Conservation (phyloP, 2,329 filamentous ascomycete genomes). For the Xenosphaeropsis pyriputrescens region DNA sequence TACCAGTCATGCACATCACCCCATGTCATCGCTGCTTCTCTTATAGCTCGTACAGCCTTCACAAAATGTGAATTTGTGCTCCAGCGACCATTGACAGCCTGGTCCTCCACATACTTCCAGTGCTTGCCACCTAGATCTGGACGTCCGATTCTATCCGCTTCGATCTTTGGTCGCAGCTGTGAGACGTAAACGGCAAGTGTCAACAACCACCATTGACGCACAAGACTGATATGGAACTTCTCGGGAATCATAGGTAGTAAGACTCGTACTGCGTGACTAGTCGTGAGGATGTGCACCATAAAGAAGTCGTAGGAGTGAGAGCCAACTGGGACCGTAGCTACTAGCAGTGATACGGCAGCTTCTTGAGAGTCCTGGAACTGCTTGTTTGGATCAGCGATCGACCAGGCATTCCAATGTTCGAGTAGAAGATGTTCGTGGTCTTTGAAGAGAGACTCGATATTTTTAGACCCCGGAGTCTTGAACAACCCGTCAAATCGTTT, state of each 20-base stretch:
- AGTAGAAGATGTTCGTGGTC: slow-evolving; percentile 56
- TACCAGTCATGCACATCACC: slow-evolving; percentile 53
- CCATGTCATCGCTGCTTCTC: slow-evolving; percentile 61
- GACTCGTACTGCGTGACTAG: slow-evolving; percentile 78
- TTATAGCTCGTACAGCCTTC: slow-evolving; percentile 69
- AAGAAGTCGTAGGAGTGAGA: slow-evolving; percentile 69
- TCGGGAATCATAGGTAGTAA: slow-evolving; percentile 64
- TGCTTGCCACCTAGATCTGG: slow-evolving; percentile 47
- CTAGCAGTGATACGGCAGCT: slow-evolving; percentile 43
- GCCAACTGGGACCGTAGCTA: slow-evolving; percentile 41
- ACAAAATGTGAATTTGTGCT: slow-evolving; percentile 71
- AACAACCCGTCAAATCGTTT: slow-evolving; percentile 55
- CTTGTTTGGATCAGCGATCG: slow-evolving; percentile 49
- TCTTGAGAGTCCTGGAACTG: slow-evolving; percentile 63
- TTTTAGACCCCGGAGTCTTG: slow-evolving; percentile 37
- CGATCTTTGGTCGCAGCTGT: slow-evolving; percentile 57
- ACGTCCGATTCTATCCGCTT: slow-evolving; percentile 44
- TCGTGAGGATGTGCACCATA: slow-evolving; percentile 67
- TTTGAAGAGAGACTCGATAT: slow-evolving; percentile 53
- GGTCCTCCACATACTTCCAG: slow-evolving; percentile 65
- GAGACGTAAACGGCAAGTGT: slow-evolving; percentile 64
- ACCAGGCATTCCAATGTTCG: slow-evolving; percentile 88
- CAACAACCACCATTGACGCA: slow-evolving; percentile 85
- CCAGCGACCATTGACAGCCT: slow-evolving; percentile 53
- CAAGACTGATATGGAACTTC: slow-evolving; percentile 55